Base-by-base conservation (phyloP, 2,329 filamentous ascomycete genomes). In the Exophiala xenobiotica region DNA sequence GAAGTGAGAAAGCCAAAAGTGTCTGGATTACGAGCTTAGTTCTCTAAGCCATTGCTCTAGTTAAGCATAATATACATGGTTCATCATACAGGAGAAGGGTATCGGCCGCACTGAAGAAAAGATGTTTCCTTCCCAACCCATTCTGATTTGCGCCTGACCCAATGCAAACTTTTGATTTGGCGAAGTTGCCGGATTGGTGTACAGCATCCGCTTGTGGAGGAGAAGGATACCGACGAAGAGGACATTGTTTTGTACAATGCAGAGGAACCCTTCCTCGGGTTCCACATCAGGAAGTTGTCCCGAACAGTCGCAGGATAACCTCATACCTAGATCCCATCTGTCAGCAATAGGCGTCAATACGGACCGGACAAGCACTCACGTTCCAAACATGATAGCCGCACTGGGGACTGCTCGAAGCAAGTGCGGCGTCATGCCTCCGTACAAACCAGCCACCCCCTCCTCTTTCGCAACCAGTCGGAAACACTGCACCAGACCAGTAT, bases 321-420 rank as follows among this genome's bases (percentile, higher is more conserved):
- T 69, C 67, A 46, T 69, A 68, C 59, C 66, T 67, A 46, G 61
- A 61, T 29, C 3, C 7, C 4, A 35, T 16, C n/a, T n/a, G 67
- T 73, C 56, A 69, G 67, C 57, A 14, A 57, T 60, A 54, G 63
- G 60, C 29, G 20, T n/a, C 31, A 23, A 40, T 18, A 18, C 40
- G n/a, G 31, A 44, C 29, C 14, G 9, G 19, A 3, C 3, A 29
- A 46, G 16, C 50, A 59, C 65, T 66, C 77, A 96, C 76, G 93
- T 93, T 70, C 90, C 90, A 69, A 96, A 96, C 88, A 95, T 96
- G 68, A 97, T 95, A 61, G 88, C 90, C 6, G 92, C 90, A 61
- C 88, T 93, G 1, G 92, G 92, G 4, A 96, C 91, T 5, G 91
- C 91, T 56, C 91, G 81, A 70, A 96, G 81, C 64, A 97, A 82